Evolutionary conservation across 2,329 filamentous ascomycete species (phyloP).

Genomic region (Calonectria montana): DNA sequence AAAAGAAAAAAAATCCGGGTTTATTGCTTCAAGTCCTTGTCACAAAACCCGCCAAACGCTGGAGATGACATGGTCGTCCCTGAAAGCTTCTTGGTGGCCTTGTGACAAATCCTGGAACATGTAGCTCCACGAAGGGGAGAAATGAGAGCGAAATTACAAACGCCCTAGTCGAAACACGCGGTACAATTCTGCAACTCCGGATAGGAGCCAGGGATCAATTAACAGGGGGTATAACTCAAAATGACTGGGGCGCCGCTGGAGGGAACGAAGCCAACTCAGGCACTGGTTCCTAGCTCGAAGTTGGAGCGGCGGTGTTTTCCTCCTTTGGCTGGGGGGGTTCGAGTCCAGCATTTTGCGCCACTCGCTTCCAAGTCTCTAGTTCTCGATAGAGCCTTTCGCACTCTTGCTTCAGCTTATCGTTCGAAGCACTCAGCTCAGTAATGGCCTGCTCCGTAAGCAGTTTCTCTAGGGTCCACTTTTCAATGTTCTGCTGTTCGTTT

Average conservation of each 20-base stretch:
- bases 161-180: constrained; percentile 10
- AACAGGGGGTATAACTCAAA: constrained; percentile 40
- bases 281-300: constrained; percentile 43
- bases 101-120: constrained; percentile 14
- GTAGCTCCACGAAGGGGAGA: constrained; percentile 14
- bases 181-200: constrained; percentile 18
- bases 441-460: constrained; percentile 90
- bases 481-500: constrained; percentile 92
- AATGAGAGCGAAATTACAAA: constrained; percentile 18
- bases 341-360: constrained; percentile 70
- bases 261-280: constrained; percentile 30
- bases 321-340: constrained; percentile 55
- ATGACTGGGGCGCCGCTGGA: constrained; percentile 15
- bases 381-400: constrained; percentile 83
- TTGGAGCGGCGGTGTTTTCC: constrained; percentile 42
- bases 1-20: neutral
- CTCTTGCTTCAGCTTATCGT: constrained; percentile 87
- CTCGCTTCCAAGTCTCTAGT: constrained; percentile 81
- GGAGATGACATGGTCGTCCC: neutral
- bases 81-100: constrained; percentile 14
- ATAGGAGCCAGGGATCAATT: constrained; percentile 22
- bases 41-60: neutral
- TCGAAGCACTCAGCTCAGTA: constrained; percentile 85
- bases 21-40: constrained; percentile 11
- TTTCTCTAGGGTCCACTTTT: constrained; percentile 94